These are phyloP conservation scores for Turnera subulata DNA, from an alignment of 345 rosid species.

Conservation along the genomic window DNA sequence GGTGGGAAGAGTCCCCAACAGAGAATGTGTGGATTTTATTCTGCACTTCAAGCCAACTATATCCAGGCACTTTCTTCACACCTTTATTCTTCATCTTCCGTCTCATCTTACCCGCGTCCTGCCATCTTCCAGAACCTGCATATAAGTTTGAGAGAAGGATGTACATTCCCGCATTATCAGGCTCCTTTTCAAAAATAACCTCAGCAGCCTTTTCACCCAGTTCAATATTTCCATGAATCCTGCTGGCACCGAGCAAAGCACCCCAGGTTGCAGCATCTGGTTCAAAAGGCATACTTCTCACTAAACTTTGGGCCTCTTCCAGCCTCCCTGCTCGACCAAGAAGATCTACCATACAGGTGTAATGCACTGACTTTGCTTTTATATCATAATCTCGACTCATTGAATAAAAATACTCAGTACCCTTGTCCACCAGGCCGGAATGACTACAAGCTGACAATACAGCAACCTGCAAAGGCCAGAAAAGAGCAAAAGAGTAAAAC, in stretches of 20 bases:
- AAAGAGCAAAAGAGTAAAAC: constrained; percentile 6
- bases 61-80: constrained; percentile 59
- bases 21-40: constrained; percentile 58
- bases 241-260: constrained; percentile 75
- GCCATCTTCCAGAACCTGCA: constrained; percentile 65
- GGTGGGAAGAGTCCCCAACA: constrained; percentile 53
- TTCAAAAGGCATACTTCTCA: constrained; percentile 54
- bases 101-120: constrained; percentile 56
- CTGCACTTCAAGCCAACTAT: constrained; percentile 68
- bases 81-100: constrained; percentile 58
- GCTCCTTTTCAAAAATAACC: constrained; percentile 54
- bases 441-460: constrained; percentile 72
- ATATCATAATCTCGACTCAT: constrained; percentile 53
- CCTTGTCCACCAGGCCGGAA: constrained; percentile 56
- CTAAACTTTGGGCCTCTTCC: constrained; percentile 53
- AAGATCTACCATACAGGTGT: constrained; percentile 73
- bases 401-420: constrained; percentile 43
- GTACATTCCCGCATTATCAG: constrained; percentile 70
- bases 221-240: constrained; percentile 57
- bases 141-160: constrained; percentile 66
- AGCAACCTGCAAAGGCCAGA: constrained; percentile 40
- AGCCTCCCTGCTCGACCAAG: constrained; percentile 68
- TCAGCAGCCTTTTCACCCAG: constrained; percentile 63
- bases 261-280: constrained; percentile 82
- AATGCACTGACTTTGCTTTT: constrained; percentile 53